A percentile compares a stretch with the other conserved stretches of the same genome.
phyloP scores from a whole-genome alignment of 2,329 filamentous ascomycete species.

The Ophiostoma quercus region DNA sequence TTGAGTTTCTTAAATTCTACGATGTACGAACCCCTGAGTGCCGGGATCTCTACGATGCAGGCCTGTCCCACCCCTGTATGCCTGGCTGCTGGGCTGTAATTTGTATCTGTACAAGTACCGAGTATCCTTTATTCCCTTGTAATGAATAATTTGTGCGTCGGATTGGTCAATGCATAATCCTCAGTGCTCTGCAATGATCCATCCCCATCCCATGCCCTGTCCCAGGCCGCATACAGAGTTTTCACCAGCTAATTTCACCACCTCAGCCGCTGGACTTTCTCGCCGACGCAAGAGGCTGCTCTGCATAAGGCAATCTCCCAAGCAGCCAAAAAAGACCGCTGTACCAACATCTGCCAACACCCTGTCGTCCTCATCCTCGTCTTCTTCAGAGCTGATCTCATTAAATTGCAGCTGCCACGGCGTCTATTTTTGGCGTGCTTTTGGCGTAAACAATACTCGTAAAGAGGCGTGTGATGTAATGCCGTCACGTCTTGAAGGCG shows the following conservation, averaged over 20 bases:
- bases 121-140: neutral
- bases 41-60: neutral
- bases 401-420: slow-evolving; percentile 7
- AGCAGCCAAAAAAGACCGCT: neutral
- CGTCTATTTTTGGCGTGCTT: neutral
- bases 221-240: neutral
- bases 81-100: neutral
- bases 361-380: neutral
- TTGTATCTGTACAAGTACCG: neutral
- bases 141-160: neutral
- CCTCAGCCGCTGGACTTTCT: slow-evolving; percentile 2
- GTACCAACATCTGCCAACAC: neutral
- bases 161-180: neutral
- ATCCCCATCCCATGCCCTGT: neutral
- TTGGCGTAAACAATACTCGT: neutral
- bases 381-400: neutral
- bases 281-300: neutral
- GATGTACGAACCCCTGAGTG: slow-evolving; percentile 3
- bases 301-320: slow-evolving; percentile 8
- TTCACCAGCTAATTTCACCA: neutral
- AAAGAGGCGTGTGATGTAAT: neutral
- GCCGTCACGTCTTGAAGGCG: too few species aligned
- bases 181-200: neutral
- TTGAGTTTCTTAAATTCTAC: slow-evolving; percentile 1
- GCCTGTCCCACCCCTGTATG: neutral